A percentile compares a stretch with the other conserved stretches of the same genome.
These are phyloP conservation scores for Conoideocrella luteorostrata DNA, from an alignment of 2,329 filamentous ascomycete genomes.

Conservation along the genomic window DNA sequence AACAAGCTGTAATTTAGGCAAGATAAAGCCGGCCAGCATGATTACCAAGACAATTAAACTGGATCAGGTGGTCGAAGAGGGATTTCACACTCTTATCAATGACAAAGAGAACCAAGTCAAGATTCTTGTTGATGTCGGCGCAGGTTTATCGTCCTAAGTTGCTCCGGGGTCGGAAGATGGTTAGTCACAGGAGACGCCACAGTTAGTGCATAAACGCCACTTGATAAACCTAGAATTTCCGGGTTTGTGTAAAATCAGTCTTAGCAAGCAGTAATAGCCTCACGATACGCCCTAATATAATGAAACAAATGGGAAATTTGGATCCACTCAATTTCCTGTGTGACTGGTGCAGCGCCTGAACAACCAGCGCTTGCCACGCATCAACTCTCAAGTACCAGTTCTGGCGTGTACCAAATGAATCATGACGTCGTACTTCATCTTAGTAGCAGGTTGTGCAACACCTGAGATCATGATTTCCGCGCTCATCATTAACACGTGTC, in stretches of 20 bases:
- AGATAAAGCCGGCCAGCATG: slow-evolving; percentile 48
- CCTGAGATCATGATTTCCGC: too few relatives aligned
- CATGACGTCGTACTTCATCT: too few relatives aligned
- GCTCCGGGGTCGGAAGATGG: background rate
- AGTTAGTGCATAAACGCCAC: background rate
- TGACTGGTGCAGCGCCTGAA: too few relatives aligned
- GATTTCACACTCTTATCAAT: slow-evolving; percentile 49
- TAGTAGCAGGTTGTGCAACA: too few relatives aligned
- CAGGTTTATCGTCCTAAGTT: slow-evolving; percentile 2
- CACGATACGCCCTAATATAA: background rate
- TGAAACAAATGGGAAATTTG: too few relatives aligned
- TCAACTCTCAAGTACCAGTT: too few relatives aligned
- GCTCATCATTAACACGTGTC: too few relatives aligned
- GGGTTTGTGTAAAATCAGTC: slow-evolving; percentile 1
- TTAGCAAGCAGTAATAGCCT: background rate
- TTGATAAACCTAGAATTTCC: background rate
- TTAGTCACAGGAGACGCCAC: background rate
- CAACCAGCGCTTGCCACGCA: too few relatives aligned
- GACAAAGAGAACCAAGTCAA: slow-evolving; percentile 59
- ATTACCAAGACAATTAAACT: slow-evolving; percentile 53
- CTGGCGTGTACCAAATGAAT: too few relatives aligned
- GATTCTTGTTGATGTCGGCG: slow-evolving; percentile 45
- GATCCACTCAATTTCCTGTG: too few relatives aligned
- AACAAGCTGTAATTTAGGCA: slow-evolving; percentile 25
- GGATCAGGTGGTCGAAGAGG: slow-evolving; percentile 49